Base-by-base conservation (phyloP, 2,329 filamentous ascomycete genomes). In the Anthostomella pinea region DNA sequence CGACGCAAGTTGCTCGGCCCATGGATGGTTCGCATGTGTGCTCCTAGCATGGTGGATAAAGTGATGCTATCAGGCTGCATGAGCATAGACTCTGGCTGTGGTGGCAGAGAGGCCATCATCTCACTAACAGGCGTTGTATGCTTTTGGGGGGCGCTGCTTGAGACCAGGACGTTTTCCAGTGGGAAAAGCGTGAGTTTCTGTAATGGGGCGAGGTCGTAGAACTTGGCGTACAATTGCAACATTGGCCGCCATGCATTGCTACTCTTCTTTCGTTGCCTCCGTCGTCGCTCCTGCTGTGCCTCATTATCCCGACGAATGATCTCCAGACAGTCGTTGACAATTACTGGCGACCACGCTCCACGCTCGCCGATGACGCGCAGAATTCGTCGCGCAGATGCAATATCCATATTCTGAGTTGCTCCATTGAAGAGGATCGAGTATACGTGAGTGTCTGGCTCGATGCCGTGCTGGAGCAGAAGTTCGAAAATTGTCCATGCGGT, bases 381-480 rank as follows among this genome's bases (percentile, higher is more conserved):
- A 28, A 84, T 69, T 20, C 67, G 65, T 27, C 70, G 65, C 18
- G 88, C 67, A 17, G 71, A 70, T 3, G 67, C 59, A 4, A 71
- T 65, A 42, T 86, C 72, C 16, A 69, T 60, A 14, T 68, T 68
- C 4, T 58, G 56, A 48, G 87, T 87, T 33, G 85, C 83, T 20
- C 83, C 83, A 40, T 82, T 76, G 26, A 95, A 72, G 21, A 95
- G 67, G 18, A 80, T 79, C 1, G 80, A 70, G 56, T 82, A 87
- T 0, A 87, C 83, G 46, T 79, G 74, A 0, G 64, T 63, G 57
- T 94, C 81, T 0, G 86, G 76, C 35, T 73, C 58, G 11, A 86
- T 66, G 3, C 75, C 74, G 45, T 78, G 71, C 10, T 70, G 63
- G 33, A 73, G 63, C 57, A 90, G 75, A 25, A 80, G 70, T 16